Base-by-base conservation (phyloP, 768 basidiomycete genomes). In the Suillus subaureus region DNA sequence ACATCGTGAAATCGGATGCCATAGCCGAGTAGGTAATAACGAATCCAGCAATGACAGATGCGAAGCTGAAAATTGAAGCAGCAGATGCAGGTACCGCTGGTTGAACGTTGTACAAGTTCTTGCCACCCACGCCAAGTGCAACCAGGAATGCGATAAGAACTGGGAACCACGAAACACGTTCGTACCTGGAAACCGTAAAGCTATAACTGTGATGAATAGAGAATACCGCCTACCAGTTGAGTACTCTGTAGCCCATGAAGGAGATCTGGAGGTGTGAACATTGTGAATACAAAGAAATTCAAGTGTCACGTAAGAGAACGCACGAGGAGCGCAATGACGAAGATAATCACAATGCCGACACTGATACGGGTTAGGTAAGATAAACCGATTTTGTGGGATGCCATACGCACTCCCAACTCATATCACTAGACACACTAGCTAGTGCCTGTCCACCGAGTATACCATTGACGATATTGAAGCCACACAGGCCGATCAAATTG, bases 341-440 rank as follows among this genome's bases (percentile, higher is more conserved):
- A 84, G 49, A 94, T 88, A 61, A 96, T 87, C 39, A 93, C 89
- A 63, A 95, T 95, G 3, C 94, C 94, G 33, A 96, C 87, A 61
- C 89, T 91, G 67, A 35, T 37, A 61, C 51, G 15, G 63, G 68
- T 63, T 49, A 51, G 26, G 35, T 76, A 42, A 73, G 63, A 0
- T 15, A 2, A 40, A 15, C 23, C 2, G 58, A 68, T 60, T 62
- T 43, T 62, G 64, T 45, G 23, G 65, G 60, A 57, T 45, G 57
- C 54, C 63, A 43, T 65, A 73, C 82, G 66, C 70, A 84, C 83
- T 77, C 83, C 82, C 84, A 86, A 40, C 81, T 84, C 66, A 90
- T 70, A 65, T 71, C 78, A 45, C 79, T 79, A 13, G 86, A 83
- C 11, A 87, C 84, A 1, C 85, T 83, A 3, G 88, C 81, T 21